A percentile compares a stretch with the other conserved stretches of the same genome.
Conservation (phyloP, 306 rosid species). For the Trifolium repens region DNA sequence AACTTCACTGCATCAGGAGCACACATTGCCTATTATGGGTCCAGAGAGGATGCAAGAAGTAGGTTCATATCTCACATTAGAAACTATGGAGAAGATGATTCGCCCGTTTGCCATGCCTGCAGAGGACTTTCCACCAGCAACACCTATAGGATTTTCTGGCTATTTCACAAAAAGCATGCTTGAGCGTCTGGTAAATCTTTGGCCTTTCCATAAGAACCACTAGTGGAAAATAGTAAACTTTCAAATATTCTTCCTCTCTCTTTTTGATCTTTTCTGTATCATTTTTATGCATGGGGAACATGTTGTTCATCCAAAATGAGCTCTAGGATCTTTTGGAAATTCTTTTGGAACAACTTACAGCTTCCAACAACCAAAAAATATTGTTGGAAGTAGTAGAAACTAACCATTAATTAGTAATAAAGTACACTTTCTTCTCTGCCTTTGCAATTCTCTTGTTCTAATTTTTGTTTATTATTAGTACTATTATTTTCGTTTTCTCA, state of each 20-base stretch:
- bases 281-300: conserved; percentile 1
- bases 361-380: conserved; percentile 18
- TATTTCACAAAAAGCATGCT: conserved; percentile 89
- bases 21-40: conserved; percentile 89
- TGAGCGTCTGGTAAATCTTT: conserved; percentile 91
- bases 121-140: conserved; percentile 89
- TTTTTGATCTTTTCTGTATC: background rate
- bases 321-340: conserved; percentile 39
- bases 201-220: conserved; percentile 87
- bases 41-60: conserved; percentile 94
- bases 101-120: conserved; percentile 99
- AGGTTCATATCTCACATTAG: conserved; percentile 83
- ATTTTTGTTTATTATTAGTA: background rate
- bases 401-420: conserved; percentile 35
- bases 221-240: conserved; percentile 54
- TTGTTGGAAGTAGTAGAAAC: conserved; percentile 35
- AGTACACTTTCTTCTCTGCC: background rate
- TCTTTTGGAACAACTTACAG: conserved; percentile 23
- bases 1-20: conserved; percentile 85
- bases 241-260: conserved; percentile 11
- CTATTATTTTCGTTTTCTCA: background rate
- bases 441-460: background rate
- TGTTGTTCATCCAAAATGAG: conserved; percentile 42
- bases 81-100: conserved; percentile 86
- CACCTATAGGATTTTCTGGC: conserved; percentile 88